Base-by-base conservation (phyloP, 1,284 basidiomycete genomes). In the Sanghuangporus weigelae region DNA sequence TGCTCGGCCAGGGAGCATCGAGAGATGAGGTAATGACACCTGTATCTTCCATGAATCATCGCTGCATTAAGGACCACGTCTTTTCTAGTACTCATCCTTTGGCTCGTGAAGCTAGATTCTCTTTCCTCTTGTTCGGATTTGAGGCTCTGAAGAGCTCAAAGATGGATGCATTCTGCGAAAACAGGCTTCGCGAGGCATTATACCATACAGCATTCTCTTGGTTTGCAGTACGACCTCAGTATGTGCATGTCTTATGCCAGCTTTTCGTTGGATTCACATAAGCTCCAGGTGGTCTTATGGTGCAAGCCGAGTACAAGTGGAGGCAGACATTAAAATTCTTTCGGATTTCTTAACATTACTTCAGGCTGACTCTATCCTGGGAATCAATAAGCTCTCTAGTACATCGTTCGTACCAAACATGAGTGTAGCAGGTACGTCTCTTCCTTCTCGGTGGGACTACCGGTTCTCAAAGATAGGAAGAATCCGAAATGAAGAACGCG, bases 151-250 rank as follows among this genome's bases (percentile, higher is more conserved):
- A 93, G 70, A 93, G 93, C 67, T 96, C 92, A 36, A 84, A 88
- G 66, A 79, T 98, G 69, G 97, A 99, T 73, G 81, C 86, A 0
- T 85, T 87, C 63, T 90, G 94, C 64, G 96, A 99, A 75, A 82
- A 87, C 67, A 75, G 84, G 26, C 78, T 96, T 61, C 84, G 97
- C 55, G 84, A 92, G 67, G 82, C 81, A 57, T 77, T 99, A 11
- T 98, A 94, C 74, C 76, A 78, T 10, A 83, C 89, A 1, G 94
- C 93, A 0, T 92, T 95, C 68, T 85, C 87, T 3, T 99, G 97
- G 97, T 99, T 99, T 75, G 80, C 89, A n/a, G 83, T 89, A 40
- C 83, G 89, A 14, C 92, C 94, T 10, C 91, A 93, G 93, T 95
- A 72, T 74, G 90, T 76, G 1, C 2, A 56, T 39, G 7, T 38